These are phyloP conservation scores for Thinopyrum obtusiflorum DNA, from an alignment of 202 grass and related monocot species.

Conservation along the genomic window DNA sequence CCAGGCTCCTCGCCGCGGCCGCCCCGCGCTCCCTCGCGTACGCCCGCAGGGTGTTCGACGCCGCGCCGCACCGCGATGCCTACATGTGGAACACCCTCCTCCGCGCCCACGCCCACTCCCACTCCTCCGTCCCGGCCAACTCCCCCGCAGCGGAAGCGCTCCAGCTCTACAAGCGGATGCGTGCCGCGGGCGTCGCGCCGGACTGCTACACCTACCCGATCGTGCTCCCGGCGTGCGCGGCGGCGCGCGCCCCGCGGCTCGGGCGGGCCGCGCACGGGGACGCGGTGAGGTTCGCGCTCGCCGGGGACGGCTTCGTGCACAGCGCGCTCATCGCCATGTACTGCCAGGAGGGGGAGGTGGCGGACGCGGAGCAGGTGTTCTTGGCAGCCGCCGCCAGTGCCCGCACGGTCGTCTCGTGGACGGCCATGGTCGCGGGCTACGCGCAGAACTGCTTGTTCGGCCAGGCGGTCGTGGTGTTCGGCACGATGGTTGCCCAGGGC, in stretches of 20 bases:
- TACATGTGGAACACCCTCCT: constrained; percentile 86
- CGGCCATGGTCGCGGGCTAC: constrained; percentile 82
- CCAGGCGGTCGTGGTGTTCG: constrained; percentile 48
- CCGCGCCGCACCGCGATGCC: constrained; percentile 43
- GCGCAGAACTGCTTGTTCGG: constrained; percentile 57
- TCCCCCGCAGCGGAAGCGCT: constrained; percentile 31
- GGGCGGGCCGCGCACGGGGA: constrained; percentile 63
- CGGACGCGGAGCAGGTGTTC: constrained; percentile 57
- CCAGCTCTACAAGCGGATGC: constrained; percentile 64
- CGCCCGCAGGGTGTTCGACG: constrained; percentile 68
- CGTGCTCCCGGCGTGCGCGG: constrained; percentile 62
- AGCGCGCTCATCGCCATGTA: constrained; percentile 69
- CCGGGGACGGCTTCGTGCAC: constrained; percentile 37
- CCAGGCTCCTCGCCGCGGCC: constrained; percentile 42
- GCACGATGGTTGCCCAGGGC: constrained; percentile 43
- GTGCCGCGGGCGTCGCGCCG: constrained; percentile 39
- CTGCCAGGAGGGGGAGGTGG: constrained; percentile 52
- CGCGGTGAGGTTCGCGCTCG: constrained; percentile 55
- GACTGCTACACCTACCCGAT: constrained; percentile 79
- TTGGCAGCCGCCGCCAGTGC: constrained; percentile 32
- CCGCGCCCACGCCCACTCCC: constrained; percentile 58
- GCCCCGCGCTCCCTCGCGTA: constrained; percentile 48
- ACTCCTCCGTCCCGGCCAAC: not conserved
- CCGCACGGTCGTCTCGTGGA: constrained; percentile 69
- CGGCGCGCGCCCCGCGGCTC: constrained; percentile 26